These are phyloP conservation scores for Asterochloris erici DNA, from an alignment of 139 green algal species.

Conservation along the genomic window DNA sequence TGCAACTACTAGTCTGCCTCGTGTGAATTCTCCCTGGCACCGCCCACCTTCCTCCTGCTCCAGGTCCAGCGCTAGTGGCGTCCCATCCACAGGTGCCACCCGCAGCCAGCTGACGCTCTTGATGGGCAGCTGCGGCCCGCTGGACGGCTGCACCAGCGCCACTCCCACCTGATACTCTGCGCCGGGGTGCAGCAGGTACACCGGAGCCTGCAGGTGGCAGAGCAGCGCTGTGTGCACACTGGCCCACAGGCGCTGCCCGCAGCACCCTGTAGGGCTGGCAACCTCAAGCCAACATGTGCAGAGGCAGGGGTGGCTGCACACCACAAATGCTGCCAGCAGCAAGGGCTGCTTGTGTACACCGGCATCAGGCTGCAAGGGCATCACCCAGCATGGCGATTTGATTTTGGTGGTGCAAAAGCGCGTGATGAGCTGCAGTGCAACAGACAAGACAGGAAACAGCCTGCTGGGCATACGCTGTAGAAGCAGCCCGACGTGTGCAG, in stretches of 20 bases:
- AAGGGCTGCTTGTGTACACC: too few species aligned
- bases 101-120: conserved; percentile 1
- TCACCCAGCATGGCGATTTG: too few species aligned
- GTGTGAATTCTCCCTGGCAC: neutral
- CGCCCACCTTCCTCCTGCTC: neutral
- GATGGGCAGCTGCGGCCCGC: conserved; percentile 1
- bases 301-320: neutral
- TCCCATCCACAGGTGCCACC: neutral
- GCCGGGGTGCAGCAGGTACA: conserved; percentile 18
- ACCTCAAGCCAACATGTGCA: neutral
- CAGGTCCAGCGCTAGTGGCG: neutral
- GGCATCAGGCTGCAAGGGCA: neutral
- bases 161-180: conserved; percentile 16
- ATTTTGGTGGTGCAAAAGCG: neutral
- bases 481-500: neutral
- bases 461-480: neutral
- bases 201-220: neutral
- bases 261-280: too few species aligned
- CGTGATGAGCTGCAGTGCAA: neutral
- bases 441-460: neutral
- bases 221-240: too few species aligned
- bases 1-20: neutral
- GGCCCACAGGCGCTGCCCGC: too few species aligned
- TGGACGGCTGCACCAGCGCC: conserved; percentile 4
- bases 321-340: neutral